phyloP scores from a whole-genome alignment of 345 rosid species.

The Dovyalis caffra region DNA sequence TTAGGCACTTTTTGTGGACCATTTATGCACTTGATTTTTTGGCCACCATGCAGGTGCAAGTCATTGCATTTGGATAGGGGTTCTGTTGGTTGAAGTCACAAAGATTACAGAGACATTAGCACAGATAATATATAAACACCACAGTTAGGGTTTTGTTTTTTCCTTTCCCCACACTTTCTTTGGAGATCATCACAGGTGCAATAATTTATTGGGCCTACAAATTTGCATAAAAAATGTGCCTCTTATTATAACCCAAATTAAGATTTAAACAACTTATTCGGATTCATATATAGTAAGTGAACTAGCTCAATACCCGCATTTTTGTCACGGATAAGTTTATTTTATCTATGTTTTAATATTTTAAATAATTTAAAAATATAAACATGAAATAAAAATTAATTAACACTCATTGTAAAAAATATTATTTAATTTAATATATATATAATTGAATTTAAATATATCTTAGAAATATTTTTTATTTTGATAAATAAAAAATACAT shows the following conservation, averaged over 20 bases:
- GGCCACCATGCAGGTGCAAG: slow-evolving; percentile 41
- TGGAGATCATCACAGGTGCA: background rate
- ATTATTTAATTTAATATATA: too few species aligned
- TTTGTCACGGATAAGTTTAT: too few species aligned
- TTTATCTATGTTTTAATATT: too few species aligned
- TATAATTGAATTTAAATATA: too few species aligned
- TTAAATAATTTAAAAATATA: too few species aligned
- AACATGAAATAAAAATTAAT: too few species aligned
- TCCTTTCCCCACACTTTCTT: background rate
- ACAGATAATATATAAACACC: background rate
- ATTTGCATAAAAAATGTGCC: background rate
- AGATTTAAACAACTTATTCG: background rate
- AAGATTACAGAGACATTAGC: slow-evolving; percentile 16
- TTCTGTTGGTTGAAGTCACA: slow-evolving; percentile 1
- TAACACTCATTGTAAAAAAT: too few species aligned
- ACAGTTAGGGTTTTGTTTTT: background rate
- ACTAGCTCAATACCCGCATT: too few species aligned
- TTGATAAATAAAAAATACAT: too few species aligned
- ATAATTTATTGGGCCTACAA: background rate
- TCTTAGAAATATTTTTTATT: too few species aligned
- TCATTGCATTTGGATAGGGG: slow-evolving; percentile 26
- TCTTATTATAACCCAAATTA: background rate
- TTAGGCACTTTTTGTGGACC: slow-evolving; percentile 31
- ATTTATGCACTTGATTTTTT: slow-evolving; percentile 13
- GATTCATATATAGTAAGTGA: too few species aligned